Base-by-base conservation (phyloP, 371 early-diverging fungal genomes). In the Mucor mucedo region DNA sequence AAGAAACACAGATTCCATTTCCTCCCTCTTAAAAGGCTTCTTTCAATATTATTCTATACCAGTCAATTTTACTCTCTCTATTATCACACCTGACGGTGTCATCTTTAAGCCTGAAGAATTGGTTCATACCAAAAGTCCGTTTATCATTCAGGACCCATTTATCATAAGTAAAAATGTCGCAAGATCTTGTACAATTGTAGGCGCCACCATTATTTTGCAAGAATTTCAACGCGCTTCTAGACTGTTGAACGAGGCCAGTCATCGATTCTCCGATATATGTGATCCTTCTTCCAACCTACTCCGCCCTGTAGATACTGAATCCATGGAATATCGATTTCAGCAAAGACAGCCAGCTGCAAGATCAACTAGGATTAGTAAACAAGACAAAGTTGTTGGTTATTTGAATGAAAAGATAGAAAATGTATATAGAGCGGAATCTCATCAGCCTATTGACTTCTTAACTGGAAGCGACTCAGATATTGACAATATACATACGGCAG, bases 21-120 rank as follows among this genome's bases (percentile, higher is more conserved):
- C 82, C 0, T 58, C 55, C 8, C 77, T 92, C 1, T 58, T 92
- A 10, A 72, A 77, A 42, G 75, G 72, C 4, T 92, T 92, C 56
- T 91, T 89, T 66, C 71, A 73, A 13, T 75, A 80, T 76, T 69
- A 87, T 81, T 30, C 68, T 68, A 53, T 78, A 76, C 28, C 84
- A 87, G 52, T 65, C 77, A 61, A 68, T 84, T 33, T 41, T 30
- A 10, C 16, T 1, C 28, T 66, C 0, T 66, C 67, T 2, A 60
- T 62, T 14, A 40, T 61, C 7, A 16, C 50, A 6, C 84, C 60
- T 62, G 68, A 7, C 41, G 70, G 40, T 41, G 69, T 16, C 66
- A 86, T 27, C 68, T 87, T 21, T 73, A 70, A 28, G 87, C 87
- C 5, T 10, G 45, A 57, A 42, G 38, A 28, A 5, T 13, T 29